These are phyloP conservation scores for Backusella liffmaniae DNA, from an alignment of 192 early-diverging fungal genomes.

Conservation along the genomic window DNA sequence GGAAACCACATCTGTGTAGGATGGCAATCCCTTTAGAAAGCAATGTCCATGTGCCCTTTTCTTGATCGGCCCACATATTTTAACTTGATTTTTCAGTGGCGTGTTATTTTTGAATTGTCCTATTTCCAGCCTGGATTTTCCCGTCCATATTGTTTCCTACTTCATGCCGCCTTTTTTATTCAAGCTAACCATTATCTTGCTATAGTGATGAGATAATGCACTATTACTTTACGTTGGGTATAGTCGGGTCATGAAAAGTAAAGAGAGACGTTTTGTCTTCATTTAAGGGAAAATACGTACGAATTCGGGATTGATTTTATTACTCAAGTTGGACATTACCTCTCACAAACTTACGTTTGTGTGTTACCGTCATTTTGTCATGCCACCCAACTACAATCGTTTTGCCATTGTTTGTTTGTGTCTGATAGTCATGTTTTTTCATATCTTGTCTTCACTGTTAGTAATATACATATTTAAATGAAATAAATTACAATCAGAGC, in stretches of 20 bases:
- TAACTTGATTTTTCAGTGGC: neutral
- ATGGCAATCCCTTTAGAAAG: neutral
- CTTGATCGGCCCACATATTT: constrained; percentile 2
- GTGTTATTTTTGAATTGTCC: neutral
- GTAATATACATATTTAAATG: no score
- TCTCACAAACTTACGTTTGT: neutral
- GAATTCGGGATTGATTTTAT: neutral
- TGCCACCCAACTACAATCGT: neutral
- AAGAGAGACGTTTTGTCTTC: neutral
- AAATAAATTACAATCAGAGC: no score
- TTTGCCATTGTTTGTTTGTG: neutral
- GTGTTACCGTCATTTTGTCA: neutral
- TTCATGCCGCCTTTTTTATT: neutral
- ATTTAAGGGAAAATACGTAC: neutral
- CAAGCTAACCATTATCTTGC: neutral
- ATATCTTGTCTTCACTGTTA: no score
- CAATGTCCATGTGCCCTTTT: neutral
- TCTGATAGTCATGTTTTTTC: no score
- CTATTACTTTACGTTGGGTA: neutral
- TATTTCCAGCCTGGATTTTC: neutral
- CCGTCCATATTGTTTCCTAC: neutral
- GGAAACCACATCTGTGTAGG: neutral
- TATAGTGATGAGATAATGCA: neutral
- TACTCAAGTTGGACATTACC: neutral
- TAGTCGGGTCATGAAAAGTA: neutral